Percentiles rank a stretch among this genome's conserved stretches.
Evolutionary conservation across 768 basidiomycete genomes (phyloP).

Genomic region (Pisolithus tinctorius): DNA sequence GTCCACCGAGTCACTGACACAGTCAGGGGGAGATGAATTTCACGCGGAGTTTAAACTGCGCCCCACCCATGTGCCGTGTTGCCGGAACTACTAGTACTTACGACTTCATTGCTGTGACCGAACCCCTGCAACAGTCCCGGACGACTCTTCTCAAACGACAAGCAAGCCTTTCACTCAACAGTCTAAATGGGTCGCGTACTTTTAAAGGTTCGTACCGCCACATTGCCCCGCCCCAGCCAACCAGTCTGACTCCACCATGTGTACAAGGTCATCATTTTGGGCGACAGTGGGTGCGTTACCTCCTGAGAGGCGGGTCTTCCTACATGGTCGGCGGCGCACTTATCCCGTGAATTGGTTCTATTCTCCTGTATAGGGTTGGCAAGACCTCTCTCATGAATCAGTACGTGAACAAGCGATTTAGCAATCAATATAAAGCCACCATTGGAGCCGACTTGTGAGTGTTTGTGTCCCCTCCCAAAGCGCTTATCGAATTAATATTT

Average conservation of each 20-base stretch:
- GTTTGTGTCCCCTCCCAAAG: conserved; percentile 7
- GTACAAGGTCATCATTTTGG: conserved; percentile 91
- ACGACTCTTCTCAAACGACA: neutral
- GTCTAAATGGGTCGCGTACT: conserved; percentile 74
- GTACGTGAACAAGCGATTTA: conserved; percentile 99
- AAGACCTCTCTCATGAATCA: conserved; percentile 99
- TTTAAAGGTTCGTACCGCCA: conserved; percentile 55
- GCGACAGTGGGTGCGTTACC: conserved; percentile 83
- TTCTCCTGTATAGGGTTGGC: conserved; percentile 59
- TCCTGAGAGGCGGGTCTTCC: neutral
- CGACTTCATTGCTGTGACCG: too few species aligned
- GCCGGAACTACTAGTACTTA: too few species aligned
- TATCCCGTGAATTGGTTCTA: neutral
- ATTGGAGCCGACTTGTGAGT: conserved; percentile 95
- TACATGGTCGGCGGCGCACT: conserved; percentile 8
- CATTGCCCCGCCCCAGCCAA: neutral
- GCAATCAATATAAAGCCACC: conserved; percentile 99
- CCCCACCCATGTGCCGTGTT: neutral
- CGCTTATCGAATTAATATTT: conserved; percentile 10
- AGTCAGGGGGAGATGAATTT: conserved; percentile 4
- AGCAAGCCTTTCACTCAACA: neutral
- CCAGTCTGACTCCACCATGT: neutral
- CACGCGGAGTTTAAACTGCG: conserved; percentile 20
- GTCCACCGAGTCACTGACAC: neutral
- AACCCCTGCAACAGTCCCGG: too few species aligned